Conservation (phyloP, 192 early-diverging fungal genomes). For the Coemansia sp. region DNA sequence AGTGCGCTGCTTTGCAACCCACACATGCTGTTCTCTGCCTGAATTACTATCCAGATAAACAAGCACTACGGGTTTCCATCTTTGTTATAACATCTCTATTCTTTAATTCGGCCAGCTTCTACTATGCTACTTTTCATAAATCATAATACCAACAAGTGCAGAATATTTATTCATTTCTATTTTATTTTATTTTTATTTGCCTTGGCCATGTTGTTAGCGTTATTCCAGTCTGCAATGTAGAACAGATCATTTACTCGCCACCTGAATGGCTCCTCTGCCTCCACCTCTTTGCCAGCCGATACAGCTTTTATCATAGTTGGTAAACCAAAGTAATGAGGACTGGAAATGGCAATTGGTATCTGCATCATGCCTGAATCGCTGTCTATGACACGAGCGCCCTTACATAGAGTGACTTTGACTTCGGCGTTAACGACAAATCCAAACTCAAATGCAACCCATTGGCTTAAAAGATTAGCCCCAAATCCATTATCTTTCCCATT, state of each 20-base stretch:
- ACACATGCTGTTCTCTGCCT: too few species aligned
- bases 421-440: slow-evolving; percentile 18
- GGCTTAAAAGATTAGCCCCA: background rate
- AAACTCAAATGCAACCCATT: slow-evolving; percentile 2
- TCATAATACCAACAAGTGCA: too few species aligned
- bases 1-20: too few species aligned
- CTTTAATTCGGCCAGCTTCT: too few species aligned
- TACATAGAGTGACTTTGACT: slow-evolving; percentile 12
- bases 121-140: too few species aligned
- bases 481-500: background rate
- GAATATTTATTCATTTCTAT: too few species aligned
- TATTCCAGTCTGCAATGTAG: slow-evolving; percentile 11
- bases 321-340: slow-evolving; percentile 11
- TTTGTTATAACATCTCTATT: too few species aligned
- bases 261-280: slow-evolving; percentile 21
- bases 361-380: slow-evolving; percentile 19
- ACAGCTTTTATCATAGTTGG: slow-evolving; percentile 1
- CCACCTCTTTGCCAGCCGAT: background rate
- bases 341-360: slow-evolving; percentile 20
- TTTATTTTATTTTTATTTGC: background rate
- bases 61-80: too few species aligned
- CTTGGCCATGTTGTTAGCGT: background rate
- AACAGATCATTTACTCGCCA: slow-evolving; percentile 31
- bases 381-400: slow-evolving; percentile 12
- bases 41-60: too few species aligned